These are phyloP conservation scores for Suhomyces atakaporum DNA, from an alignment of 1,139 yeast genomes.

Conservation along the genomic window DNA sequence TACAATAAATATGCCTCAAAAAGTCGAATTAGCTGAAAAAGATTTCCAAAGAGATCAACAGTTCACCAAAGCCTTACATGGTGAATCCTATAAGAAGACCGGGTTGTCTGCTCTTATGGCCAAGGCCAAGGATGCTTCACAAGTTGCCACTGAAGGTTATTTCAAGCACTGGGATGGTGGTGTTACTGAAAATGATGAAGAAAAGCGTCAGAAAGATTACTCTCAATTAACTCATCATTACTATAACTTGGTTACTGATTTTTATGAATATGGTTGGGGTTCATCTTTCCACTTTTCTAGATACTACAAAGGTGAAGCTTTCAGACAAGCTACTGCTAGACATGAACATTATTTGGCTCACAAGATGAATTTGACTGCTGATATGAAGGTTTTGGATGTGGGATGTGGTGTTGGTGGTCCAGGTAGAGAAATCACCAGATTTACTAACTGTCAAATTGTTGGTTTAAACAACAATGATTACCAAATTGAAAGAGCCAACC, in stretches of 20 bases:
- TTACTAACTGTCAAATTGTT: slow-evolving; percentile 82
- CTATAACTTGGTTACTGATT: slow-evolving; percentile 94
- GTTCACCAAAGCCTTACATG: slow-evolving; percentile 86
- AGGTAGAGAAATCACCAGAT: slow-evolving; percentile 91
- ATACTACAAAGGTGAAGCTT: slow-evolving; percentile 90
- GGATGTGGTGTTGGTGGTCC: slow-evolving; percentile 99
- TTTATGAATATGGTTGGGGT: slow-evolving; percentile 98
- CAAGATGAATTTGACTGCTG: slow-evolving; percentile 76
- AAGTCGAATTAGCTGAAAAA: slow-evolving; percentile 32
- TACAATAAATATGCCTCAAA: slow-evolving; percentile 9
- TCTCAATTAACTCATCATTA: slow-evolving; percentile 91
- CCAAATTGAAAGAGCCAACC: slow-evolving; percentile 89
- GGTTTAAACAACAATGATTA: slow-evolving; percentile 97
- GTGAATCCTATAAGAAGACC: slow-evolving; percentile 62
- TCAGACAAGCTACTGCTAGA: slow-evolving; percentile 93
- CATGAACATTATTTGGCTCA: slow-evolving; percentile 95
- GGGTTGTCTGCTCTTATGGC: slow-evolving; percentile 78
- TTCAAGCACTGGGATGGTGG: slow-evolving; percentile 96
- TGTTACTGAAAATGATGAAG: slow-evolving; percentile 74
- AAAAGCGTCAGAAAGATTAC: slow-evolving; percentile 78
- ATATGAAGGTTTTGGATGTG: slow-evolving; percentile 91
- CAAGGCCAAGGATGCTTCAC: slow-evolving; percentile 77
- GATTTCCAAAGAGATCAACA: slow-evolving; percentile 53
- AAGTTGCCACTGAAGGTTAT: slow-evolving; percentile 84
- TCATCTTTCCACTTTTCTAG: slow-evolving; percentile 97